Evolutionary conservation across 306 rosid species (phyloP).

Genomic region (Ceratonia siliqua): DNA sequence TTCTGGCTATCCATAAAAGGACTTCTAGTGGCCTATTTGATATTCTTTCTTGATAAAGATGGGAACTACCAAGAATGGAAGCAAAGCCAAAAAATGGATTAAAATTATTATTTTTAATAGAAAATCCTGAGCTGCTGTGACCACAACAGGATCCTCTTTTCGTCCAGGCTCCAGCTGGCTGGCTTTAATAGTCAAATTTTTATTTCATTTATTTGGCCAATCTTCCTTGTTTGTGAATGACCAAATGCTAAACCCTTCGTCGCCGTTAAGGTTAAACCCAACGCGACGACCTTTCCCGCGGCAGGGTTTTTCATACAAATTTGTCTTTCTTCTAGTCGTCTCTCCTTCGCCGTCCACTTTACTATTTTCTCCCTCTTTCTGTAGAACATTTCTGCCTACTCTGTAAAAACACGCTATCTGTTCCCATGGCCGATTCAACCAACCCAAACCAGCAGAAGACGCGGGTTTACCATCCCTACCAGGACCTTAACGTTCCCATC

Average conservation of each 20-base stretch:
- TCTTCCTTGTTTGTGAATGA: background rate
- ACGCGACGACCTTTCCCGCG: background rate
- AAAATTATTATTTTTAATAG: too few relatives aligned
- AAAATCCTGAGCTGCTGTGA: background rate
- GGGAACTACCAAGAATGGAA: background rate
- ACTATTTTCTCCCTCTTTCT: background rate
- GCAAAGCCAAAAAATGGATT: too few relatives aligned
- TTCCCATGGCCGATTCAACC: slow-evolving; percentile 54
- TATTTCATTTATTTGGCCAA: too few relatives aligned
- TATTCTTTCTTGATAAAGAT: background rate
- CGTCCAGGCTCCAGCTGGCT: too few relatives aligned
- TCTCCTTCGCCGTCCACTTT: background rate
- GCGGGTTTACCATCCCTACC: slow-evolving; percentile 66
- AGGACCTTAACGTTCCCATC: slow-evolving; percentile 62
- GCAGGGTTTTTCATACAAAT: background rate
- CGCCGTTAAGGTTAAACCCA: slow-evolving; percentile 43
- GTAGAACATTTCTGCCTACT: background rate
- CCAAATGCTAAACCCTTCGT: slow-evolving; percentile 29
- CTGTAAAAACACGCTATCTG: background rate
- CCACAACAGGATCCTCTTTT: background rate
- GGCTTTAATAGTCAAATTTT: too few relatives aligned
- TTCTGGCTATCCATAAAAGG: too few relatives aligned
- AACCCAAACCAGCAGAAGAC: slow-evolving; percentile 30
- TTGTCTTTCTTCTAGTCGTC: background rate
- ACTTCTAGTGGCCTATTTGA: too few relatives aligned